Conservation (phyloP, 768 basidiomycete genomes). For the Crucibulum laeve region DNA sequence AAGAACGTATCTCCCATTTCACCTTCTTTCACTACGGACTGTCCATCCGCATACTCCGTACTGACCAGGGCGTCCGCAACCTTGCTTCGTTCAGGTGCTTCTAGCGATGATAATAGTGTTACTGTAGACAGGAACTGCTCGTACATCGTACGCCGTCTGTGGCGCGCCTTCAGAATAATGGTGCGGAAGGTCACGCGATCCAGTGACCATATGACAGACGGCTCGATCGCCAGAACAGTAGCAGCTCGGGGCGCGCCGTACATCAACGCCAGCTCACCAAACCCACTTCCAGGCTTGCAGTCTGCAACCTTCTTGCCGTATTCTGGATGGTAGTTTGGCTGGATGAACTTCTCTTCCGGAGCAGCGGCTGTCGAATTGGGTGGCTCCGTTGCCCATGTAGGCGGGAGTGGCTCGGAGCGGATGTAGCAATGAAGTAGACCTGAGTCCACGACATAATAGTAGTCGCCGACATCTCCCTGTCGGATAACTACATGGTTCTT, state of each 20-base stretch:
- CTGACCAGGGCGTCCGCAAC: conserved; percentile 94
- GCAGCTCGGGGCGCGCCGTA: conserved; percentile 96
- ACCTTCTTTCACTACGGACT: conserved; percentile 86
- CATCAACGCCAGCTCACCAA: conserved; percentile 97
- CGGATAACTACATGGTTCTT: conserved; percentile 88
- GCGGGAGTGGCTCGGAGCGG: conserved; percentile 60
- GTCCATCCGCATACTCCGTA: conserved; percentile 74
- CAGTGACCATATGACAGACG: conserved; percentile 87
- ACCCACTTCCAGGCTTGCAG: conserved; percentile 80
- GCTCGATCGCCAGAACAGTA: conserved; percentile 81
- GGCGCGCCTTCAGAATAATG: conserved; percentile 91
- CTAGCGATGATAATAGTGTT: conserved; percentile 79
- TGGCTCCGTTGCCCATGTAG: conserved; percentile 48
- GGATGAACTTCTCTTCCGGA: conserved; percentile 51
- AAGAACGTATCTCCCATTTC: conserved; percentile 98
- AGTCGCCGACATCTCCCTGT: conserved; percentile 96
- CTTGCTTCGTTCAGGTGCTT: conserved; percentile 89
- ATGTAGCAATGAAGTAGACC: conserved; percentile 85
- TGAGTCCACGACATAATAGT: conserved; percentile 94
- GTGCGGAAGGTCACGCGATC: conserved; percentile 98
- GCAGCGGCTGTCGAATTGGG: conserved; percentile 31
- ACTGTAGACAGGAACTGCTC: conserved; percentile 94
- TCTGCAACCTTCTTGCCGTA: conserved; percentile 83
- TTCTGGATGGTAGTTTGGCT: conserved; percentile 61
- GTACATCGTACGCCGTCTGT: conserved; percentile 91